These are phyloP conservation scores for Fraxinus nigra DNA, from an alignment of 305 asterid genomes.

Conservation along the genomic window DNA sequence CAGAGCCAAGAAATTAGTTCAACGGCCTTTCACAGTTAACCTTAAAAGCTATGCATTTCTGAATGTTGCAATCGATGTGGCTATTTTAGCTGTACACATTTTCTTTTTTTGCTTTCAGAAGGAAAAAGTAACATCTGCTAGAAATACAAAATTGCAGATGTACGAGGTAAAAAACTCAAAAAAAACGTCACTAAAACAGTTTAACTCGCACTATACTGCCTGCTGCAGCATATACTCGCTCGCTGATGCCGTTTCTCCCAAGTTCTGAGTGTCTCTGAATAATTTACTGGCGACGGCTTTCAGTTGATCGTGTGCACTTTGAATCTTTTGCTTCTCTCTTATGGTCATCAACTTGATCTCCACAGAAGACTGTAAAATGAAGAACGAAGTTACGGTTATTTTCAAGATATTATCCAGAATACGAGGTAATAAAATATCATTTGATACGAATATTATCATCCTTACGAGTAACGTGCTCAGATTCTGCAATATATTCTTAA, in stretches of 20 bases:
- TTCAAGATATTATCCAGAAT: neutral
- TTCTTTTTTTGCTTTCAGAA: neutral
- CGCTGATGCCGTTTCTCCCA: constrained; percentile 10
- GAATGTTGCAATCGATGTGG: neutral
- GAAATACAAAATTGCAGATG: constrained; percentile 1
- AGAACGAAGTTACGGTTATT: neutral
- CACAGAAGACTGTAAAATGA: constrained; percentile 47
- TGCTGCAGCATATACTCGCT: neutral
- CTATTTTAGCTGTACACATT: neutral
- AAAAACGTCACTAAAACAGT: neutral
- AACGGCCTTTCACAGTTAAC: neutral
- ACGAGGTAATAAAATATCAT: neutral
- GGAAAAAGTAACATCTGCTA: neutral
- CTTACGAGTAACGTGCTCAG: constrained; percentile 53
- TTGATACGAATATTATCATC: neutral
- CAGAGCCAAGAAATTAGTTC: neutral
- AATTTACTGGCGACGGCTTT: constrained; percentile 29
- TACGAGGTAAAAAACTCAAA: neutral
- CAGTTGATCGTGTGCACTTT: constrained; percentile 45
- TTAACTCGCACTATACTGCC: neutral
- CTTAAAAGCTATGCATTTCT: neutral
- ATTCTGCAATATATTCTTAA: constrained; percentile 37
- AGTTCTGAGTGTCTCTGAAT: constrained; percentile 14
- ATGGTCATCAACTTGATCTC: constrained; percentile 45
- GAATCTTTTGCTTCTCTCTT: constrained; percentile 62